Base-by-base conservation (phyloP, 2,329 filamentous ascomycete species). In the Pleomassaria siparia region DNA sequence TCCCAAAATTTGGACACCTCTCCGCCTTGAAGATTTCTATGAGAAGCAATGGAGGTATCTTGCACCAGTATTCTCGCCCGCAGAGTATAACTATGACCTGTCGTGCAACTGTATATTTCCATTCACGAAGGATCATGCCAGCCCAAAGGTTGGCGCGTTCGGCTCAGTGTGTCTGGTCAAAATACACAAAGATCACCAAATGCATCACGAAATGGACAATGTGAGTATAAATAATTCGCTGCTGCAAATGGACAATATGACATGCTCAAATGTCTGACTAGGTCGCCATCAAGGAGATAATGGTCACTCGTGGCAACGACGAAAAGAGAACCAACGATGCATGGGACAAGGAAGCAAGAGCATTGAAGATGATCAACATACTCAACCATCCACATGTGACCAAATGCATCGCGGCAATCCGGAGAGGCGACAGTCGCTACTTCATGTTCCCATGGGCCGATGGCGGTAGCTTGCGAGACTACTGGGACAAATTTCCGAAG, bases 391-490 rank as follows among this genome's bases (percentile, higher is more conserved):
- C 8, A 1, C 50, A 59, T 22, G 55, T 62, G 22, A 32, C 47
- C 12, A 39, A 50, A 13, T 54, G 45, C 13, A 41, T 59, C 22
- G 47, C 55, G 3, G 55, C 57, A 2, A 48, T 58, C 0, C 36
- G 29, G 13, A 32, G 29, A 32, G 49, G 56, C 3, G 36, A 57
- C 2, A 46, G 37, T 29, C 56, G 50, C 2, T 63, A 58, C 25
- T 50, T 63, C 28, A 55, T 62, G 43, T 59, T 62, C 18, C 35
- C 46, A 10, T 63, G 60, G 60, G 60, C 60, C 1, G 48, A 58
- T 11, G 55, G 55, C 1, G 50, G 41, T 8, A 54, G 24, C 26
- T 47, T 58, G 9, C 47, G 50, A 5, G 43, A 57, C 1, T 53
- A 43, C 10, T 63, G 59, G 59, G 15, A 51, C 5, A 4, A 28